Conservation (phyloP, 2,329 filamentous ascomycete genomes). For the Boeremia lycopersici region DNA sequence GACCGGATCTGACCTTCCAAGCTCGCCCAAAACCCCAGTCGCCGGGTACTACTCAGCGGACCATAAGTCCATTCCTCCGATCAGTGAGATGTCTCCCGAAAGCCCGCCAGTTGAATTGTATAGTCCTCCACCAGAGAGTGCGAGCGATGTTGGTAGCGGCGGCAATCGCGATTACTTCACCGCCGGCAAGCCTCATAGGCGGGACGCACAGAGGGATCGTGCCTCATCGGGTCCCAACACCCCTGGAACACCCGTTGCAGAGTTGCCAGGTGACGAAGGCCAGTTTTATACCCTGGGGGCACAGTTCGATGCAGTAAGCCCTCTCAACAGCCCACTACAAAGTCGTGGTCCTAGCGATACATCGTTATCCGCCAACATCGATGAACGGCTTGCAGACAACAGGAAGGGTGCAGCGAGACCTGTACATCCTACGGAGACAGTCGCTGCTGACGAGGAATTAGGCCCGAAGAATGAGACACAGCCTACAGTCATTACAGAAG, state of each 20-base stretch:
- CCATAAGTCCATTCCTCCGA: slow-evolving; percentile 37
- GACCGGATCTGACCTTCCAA: slow-evolving; percentile 36
- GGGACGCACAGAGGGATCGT: slow-evolving; percentile 30
- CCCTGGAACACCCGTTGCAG: slow-evolving; percentile 34
- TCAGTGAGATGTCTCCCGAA: slow-evolving; percentile 43
- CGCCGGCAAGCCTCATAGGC: slow-evolving; percentile 22
- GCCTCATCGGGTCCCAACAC: slow-evolving; percentile 37
- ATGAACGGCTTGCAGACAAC: slow-evolving; percentile 28
- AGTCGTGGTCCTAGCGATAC: slow-evolving; percentile 36
- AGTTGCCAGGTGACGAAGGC: slow-evolving; percentile 41
- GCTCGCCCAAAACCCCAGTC: slow-evolving; percentile 32
- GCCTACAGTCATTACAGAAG: background rate
- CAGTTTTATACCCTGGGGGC: slow-evolving; percentile 21
- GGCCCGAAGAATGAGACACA: background rate
- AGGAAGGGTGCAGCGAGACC: slow-evolving; percentile 2
- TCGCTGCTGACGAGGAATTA: background rate
- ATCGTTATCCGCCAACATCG: slow-evolving; percentile 36
- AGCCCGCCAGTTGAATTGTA: slow-evolving; percentile 44
- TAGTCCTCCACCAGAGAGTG: slow-evolving; percentile 32
- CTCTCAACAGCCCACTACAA: slow-evolving; percentile 19
- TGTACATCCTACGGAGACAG: background rate
- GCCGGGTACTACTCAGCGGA: slow-evolving; percentile 35
- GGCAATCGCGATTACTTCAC: slow-evolving; percentile 35
- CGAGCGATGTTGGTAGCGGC: slow-evolving; percentile 15
- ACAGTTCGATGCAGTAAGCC: slow-evolving; percentile 23